These are phyloP conservation scores for Pleurotus platypus DNA, from an alignment of 768 basidiomycete genomes.

Conservation along the genomic window DNA sequence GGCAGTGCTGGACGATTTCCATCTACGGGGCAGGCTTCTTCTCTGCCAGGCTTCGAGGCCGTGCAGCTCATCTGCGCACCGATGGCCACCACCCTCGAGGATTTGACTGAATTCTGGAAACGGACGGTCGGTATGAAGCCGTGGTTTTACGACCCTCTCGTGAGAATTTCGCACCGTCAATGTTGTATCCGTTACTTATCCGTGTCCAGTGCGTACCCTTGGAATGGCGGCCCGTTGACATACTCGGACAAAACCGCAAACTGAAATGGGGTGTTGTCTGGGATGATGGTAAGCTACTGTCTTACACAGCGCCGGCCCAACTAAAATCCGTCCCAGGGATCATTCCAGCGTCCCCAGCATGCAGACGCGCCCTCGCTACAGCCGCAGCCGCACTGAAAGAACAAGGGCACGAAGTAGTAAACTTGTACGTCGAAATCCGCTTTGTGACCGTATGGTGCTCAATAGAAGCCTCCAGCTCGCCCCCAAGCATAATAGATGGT, in stretches of 20 bases:
- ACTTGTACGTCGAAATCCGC: conserved; percentile 41
- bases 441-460: too few relatives aligned
- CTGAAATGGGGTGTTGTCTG: conserved; percentile 52
- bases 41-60: conserved; percentile 54
- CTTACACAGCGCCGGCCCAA: not conserved
- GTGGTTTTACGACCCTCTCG: conserved; percentile 65
- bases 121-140: conserved; percentile 56
- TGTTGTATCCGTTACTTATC: conserved; percentile 22
- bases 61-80: conserved; percentile 53
- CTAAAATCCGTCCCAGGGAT: conserved; percentile 33
- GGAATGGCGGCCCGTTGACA: conserved; percentile 44
- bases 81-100: conserved; percentile 58
- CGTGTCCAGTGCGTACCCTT: conserved; percentile 44
- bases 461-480: conserved; percentile 16
- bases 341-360: conserved; percentile 61
- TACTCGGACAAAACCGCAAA: conserved; percentile 37
- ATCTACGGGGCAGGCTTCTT: conserved; percentile 40
- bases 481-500: conserved; percentile 50
- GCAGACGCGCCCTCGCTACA: conserved; percentile 48
- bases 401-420: conserved; percentile 61
- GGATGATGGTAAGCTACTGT: conserved; percentile 46
- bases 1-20: conserved; percentile 58
- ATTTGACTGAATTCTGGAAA: conserved; percentile 65
- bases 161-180: conserved; percentile 17
- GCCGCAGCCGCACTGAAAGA: conserved; percentile 50